These are phyloP conservation scores for Cruciata laevipes DNA, from an alignment of 257 asterid species.

Conservation along the genomic window DNA sequence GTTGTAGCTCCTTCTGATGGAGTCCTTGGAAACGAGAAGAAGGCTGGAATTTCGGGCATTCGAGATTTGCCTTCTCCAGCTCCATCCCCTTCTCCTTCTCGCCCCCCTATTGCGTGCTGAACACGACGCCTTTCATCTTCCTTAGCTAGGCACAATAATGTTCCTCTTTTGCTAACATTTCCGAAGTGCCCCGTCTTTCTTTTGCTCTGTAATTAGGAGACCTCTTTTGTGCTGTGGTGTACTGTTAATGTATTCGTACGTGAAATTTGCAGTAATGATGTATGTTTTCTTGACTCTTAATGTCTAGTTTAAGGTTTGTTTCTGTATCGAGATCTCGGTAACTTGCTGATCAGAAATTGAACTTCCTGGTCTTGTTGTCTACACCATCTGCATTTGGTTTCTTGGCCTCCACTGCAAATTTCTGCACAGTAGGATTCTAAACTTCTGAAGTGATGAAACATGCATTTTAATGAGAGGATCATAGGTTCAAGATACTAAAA, in stretches of 20 bases:
- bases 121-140: conserved; percentile 7
- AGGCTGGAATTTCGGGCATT: conserved; percentile 21
- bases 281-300: neutral
- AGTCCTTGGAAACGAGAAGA: conserved; percentile 17
- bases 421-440: conserved; percentile 1
- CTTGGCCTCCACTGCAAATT: neutral
- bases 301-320: neutral
- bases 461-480: neutral
- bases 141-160: conserved; percentile 1
- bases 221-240: conserved; percentile 5
- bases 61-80: conserved; percentile 46
- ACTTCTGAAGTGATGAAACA: neutral
- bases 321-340: neutral
- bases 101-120: conserved; percentile 70
- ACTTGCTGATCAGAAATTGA: too few relatives aligned
- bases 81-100: conserved; percentile 65
- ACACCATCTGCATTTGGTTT: neutral
- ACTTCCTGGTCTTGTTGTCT: neutral
- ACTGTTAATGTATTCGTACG: neutral
- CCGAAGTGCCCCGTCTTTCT: conserved; percentile 30
- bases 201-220: conserved; percentile 18
- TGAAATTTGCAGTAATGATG: neutral
- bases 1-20: conserved; percentile 16
- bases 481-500: conserved; percentile 16
- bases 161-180: conserved; percentile 18